Base-by-base conservation (phyloP, 179 eudicot genomes). In the Corrigiola litoralis region DNA sequence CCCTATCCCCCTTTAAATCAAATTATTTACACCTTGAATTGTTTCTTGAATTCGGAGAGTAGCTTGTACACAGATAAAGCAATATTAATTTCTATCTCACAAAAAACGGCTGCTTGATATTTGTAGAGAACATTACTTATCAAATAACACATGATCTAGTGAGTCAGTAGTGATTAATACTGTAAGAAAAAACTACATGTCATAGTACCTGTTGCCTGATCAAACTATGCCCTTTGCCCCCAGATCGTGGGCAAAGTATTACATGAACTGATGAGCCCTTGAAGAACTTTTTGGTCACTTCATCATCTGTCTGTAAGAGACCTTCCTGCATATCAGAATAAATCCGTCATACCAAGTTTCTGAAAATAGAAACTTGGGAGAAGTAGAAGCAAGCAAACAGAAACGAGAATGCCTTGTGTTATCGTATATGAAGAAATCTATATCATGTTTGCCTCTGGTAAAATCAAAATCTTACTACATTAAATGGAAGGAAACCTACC, bases 141-240 rank as follows among this genome's bases (percentile, higher is more conserved):
- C 21, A 44, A 12, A 53, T 23, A 50, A 28, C 29, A 70, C 46
- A 37, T 28, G 36, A n/a, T n/a, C n/a, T n/a, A n/a, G n/a, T n/a
- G n/a, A n/a, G n/a, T n/a, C n/a, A n/a, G n/a, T n/a, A n/a, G n/a
- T n/a, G n/a, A 11, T 6, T n/a, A 28, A 3, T 34, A 36, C 28
- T 17, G 36, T 28, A 16, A 62, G 37, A 45, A 49, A 31, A 50
- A 4, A 31, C 1, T 21, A 31, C n/a, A n/a, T n/a, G n/a, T n/a
- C n/a, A n/a, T n/a, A n/a, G n/a, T 69, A 77, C 81, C 78, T 73
- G 77, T 59, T 70, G 27, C 54, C 70, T 63, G 38, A 78, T 55
- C 45, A 73, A 50, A 67, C 81, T 78, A 58, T 71, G 81, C 27
- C 81, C 81, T 63, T 78, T 78, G 1, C 81, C 75, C 41, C 81